A percentile compares a stretch with the other conserved stretches of the same genome.
phyloP scores from a whole-genome alignment of 1,284 basidiomycete genomes.

The Agroathelia rolfsii region DNA sequence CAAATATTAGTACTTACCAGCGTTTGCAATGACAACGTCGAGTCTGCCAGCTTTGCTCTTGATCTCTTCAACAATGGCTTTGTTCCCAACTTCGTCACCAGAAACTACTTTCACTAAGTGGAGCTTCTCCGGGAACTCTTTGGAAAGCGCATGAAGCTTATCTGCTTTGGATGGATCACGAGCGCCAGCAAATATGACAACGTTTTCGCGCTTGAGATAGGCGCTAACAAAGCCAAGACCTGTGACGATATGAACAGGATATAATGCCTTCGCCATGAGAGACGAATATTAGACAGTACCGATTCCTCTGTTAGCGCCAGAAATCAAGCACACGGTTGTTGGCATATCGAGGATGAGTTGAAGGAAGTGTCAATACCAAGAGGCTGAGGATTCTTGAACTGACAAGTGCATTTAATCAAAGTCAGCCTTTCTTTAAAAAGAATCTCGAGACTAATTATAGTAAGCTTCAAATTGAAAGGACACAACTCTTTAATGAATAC shows the following conservation, averaged over 20 bases:
- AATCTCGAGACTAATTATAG: too few relatives aligned
- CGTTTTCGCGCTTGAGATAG: not conserved
- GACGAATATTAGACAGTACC: not conserved
- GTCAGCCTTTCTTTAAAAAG: too few relatives aligned
- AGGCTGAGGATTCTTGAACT: too few relatives aligned
- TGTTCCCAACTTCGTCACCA: not conserved
- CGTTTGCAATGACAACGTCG: conserved; percentile 5
- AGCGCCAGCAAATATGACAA: conserved; percentile 1
- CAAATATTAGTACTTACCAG: not conserved
- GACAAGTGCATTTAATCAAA: too few relatives aligned
- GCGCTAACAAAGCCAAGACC: not conserved
- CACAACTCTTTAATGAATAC: too few relatives aligned
- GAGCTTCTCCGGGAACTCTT: not conserved
- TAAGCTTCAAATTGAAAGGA: too few relatives aligned
- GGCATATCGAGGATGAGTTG: too few relatives aligned
- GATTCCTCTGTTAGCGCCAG: conserved; percentile 3
- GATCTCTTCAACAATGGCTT: conserved; percentile 2
- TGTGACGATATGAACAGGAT: not conserved
- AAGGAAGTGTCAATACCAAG: too few relatives aligned
- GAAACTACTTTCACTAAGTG: not conserved
- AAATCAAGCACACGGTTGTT: conserved; percentile 3
- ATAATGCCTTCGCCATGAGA: not conserved
- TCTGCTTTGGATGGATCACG: not conserved
- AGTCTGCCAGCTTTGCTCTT: conserved; percentile 1
- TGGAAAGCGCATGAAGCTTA: not conserved